A percentile compares a stretch with the other conserved stretches of the same genome.
phyloP scores from a whole-genome alignment of 768 basidiomycete genomes.

The Holtermanniella nyarrowii region DNA sequence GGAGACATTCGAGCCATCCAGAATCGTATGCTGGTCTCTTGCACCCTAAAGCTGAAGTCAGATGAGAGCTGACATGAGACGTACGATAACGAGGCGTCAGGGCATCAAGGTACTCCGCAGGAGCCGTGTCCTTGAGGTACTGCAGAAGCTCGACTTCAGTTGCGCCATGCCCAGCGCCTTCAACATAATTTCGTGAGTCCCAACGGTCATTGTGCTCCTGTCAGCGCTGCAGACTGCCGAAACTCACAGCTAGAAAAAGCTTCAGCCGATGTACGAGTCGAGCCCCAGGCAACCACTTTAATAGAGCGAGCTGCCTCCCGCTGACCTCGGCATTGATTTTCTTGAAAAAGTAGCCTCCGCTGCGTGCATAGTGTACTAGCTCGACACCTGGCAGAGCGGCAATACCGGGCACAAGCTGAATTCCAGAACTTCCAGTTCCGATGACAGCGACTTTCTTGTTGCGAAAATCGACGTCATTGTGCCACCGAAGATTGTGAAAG shows the following conservation, averaged over 20 bases:
- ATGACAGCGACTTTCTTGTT: conserved; percentile 30
- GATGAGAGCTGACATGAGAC: neutral
- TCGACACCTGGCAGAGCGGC: conserved; percentile 17
- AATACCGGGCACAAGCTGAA: conserved; percentile 15
- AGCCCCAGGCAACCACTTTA: too few species aligned
- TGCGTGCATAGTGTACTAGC: conserved; percentile 50
- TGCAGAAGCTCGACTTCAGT: conserved; percentile 1
- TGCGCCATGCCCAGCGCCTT: neutral
- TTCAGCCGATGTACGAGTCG: too few species aligned
- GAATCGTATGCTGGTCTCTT: conserved; percentile 53
- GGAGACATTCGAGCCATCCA: conserved; percentile 50
- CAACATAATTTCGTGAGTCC: neutral
- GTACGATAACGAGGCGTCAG: conserved; percentile 48
- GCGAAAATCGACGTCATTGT: conserved; percentile 30
- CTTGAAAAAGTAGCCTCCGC: conserved; percentile 52
- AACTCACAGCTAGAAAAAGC: too few species aligned
- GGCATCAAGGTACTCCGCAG: conserved; percentile 45
- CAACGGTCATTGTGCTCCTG: conserved; percentile 6
- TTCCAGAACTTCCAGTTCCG: conserved; percentile 16
- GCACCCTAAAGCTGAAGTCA: conserved; percentile 15
- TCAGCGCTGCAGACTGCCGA: too few species aligned
- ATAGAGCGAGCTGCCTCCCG: conserved; percentile 42
- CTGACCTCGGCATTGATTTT: too few species aligned
- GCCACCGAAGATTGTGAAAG: conserved; percentile 53
- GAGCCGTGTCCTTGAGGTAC: conserved; percentile 40